A percentile compares a stretch with the other conserved stretches of the same genome.
phyloP scores from a whole-genome alignment of 2,329 filamentous ascomycete genomes.

The Epichloe sp. region DNA sequence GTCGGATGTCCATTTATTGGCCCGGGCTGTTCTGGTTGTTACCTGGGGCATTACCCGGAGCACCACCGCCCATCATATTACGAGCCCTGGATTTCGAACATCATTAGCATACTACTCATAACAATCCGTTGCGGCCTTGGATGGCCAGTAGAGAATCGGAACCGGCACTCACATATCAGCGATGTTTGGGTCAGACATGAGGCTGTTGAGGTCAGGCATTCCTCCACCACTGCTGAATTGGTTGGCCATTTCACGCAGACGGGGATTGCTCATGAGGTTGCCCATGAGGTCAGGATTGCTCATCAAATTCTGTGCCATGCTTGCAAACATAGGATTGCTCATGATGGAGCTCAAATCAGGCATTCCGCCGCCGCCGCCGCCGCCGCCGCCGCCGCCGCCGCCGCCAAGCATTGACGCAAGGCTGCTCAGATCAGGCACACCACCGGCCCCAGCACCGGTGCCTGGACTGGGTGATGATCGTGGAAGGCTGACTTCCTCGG shows the following conservation, averaged over 20 bases:
- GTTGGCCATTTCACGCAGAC: slow-evolving; percentile 75
- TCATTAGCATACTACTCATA: background rate
- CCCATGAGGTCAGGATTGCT: slow-evolving; percentile 86
- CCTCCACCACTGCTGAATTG: slow-evolving; percentile 65
- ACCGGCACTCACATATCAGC: slow-evolving; percentile 72
- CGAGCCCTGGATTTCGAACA: slow-evolving; percentile 23
- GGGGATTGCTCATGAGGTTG: slow-evolving; percentile 90
- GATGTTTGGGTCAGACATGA: slow-evolving; percentile 89
- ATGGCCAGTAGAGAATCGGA: background rate
- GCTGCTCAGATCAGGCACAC: slow-evolving; percentile 57
- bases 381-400: slow-evolving; percentile 46
- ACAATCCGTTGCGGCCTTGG: background rate
- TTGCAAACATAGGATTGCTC: slow-evolving; percentile 96
- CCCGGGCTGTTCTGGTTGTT: slow-evolving; percentile 3
- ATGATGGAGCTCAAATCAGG: slow-evolving; percentile 79
- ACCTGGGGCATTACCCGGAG: slow-evolving; percentile 15
- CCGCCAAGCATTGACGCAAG: slow-evolving; percentile 61
- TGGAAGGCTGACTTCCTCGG: slow-evolving; percentile 24
- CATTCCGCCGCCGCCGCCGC: slow-evolving; percentile 61
- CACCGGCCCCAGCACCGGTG: slow-evolving; percentile 38
- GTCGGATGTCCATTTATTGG: background rate
- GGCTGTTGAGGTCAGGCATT: slow-evolving; percentile 70
- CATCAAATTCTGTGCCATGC: slow-evolving; percentile 96
- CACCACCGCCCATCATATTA: slow-evolving; percentile 31
- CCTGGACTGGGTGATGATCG: slow-evolving; percentile 38